Percentiles rank a stretch among this genome's conserved stretches.
Conservation (phyloP, 2,329 filamentous ascomycete genomes). For the Talaromyces albobiverticillius region DNA sequence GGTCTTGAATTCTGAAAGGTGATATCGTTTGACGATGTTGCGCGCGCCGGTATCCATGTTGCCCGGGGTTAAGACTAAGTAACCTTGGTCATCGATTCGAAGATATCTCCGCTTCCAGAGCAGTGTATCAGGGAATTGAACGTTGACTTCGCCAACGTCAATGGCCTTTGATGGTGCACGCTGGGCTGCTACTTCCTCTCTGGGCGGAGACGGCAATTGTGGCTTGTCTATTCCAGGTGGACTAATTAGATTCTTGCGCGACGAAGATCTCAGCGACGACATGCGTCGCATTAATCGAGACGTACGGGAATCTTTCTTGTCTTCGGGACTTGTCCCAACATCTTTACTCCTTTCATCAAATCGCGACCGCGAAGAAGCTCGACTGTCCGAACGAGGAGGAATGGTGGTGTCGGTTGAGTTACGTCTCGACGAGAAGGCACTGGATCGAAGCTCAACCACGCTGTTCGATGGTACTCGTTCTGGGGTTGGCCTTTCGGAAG, state of each 20-base stretch:
- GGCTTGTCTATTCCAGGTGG: slow-evolving; percentile 25
- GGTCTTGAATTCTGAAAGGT: slow-evolving; percentile 76
- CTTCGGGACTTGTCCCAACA: slow-evolving; percentile 37
- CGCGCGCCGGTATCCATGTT: slow-evolving; percentile 59
- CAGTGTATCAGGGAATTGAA: slow-evolving; percentile 93
- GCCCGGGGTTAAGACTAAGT: slow-evolving; percentile 72
- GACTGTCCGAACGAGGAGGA: slow-evolving; percentile 40
- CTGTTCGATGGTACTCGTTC: slow-evolving; percentile 15
- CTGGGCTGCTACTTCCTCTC: slow-evolving; percentile 27
- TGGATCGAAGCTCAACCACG: slow-evolving; percentile 4
- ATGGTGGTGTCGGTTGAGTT: slow-evolving; percentile 36
- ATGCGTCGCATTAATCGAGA: slow-evolving; percentile 66
- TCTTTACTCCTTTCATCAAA: slow-evolving; percentile 26
- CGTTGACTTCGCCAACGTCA: slow-evolving; percentile 85
- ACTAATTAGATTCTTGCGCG: slow-evolving; percentile 44
- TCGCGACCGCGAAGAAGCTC: slow-evolving; percentile 38
- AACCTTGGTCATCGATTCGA: slow-evolving; percentile 78
- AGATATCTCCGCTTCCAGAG: slow-evolving; percentile 94
- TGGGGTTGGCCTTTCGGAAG: slow-evolving; percentile 33
- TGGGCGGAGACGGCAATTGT: slow-evolving; percentile 10
- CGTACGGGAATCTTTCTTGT: slow-evolving; percentile 55
- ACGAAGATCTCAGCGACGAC: slow-evolving; percentile 54
- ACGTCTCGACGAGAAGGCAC: slow-evolving; percentile 35
- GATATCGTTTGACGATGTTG: slow-evolving; percentile 73
- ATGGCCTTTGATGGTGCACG: slow-evolving; percentile 51